Percentiles rank a stretch among this genome's conserved stretches.
Conservation (phyloP, 805 yeast genomes). For the Sungouiella blattae region DNA sequence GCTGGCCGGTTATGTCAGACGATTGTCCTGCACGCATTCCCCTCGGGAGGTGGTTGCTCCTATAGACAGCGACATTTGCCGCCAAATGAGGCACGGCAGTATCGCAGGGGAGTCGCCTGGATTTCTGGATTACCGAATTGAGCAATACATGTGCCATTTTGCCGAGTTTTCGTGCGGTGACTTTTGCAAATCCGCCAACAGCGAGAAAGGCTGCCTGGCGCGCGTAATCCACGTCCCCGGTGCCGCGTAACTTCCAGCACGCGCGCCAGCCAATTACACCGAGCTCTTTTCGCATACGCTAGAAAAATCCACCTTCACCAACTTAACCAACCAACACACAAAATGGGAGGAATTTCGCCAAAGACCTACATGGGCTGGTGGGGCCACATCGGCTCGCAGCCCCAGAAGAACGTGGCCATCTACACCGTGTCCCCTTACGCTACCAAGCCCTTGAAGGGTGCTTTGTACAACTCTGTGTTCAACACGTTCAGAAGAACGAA, state of each 20-base stretch:
- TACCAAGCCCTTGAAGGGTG: conserved; percentile 87
- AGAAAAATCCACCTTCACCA: conserved; percentile 2
- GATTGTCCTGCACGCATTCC: too few relatives aligned
- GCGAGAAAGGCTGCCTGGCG: too few relatives aligned
- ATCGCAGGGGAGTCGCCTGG: too few relatives aligned
- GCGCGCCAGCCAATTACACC: conserved; percentile 12
- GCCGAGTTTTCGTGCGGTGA: too few relatives aligned
- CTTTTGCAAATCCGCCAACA: too few relatives aligned
- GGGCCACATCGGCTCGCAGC: conserved; percentile 83
- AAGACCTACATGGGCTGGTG: conserved; percentile 94
- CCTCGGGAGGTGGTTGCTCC: too few relatives aligned
- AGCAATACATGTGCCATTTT: too few relatives aligned
- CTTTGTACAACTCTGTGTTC: conserved; percentile 79
- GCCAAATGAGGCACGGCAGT: too few relatives aligned
- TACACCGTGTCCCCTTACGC: conserved; percentile 94
- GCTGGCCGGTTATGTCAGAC: too few relatives aligned
- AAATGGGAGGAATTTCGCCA: conserved; percentile 69
- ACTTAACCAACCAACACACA: conserved; percentile 1
- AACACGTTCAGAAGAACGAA: conserved; percentile 93
- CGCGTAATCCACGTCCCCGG: background rate
- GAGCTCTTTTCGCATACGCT: conserved; percentile 12
- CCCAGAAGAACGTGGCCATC: conserved; percentile 79
- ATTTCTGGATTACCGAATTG: too few relatives aligned
- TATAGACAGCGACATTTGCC: too few relatives aligned
- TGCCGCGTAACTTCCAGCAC: background rate